Base-by-base conservation (phyloP, 495 filamentous ascomycete species). In the Beverwykella pulmonaria region DNA sequence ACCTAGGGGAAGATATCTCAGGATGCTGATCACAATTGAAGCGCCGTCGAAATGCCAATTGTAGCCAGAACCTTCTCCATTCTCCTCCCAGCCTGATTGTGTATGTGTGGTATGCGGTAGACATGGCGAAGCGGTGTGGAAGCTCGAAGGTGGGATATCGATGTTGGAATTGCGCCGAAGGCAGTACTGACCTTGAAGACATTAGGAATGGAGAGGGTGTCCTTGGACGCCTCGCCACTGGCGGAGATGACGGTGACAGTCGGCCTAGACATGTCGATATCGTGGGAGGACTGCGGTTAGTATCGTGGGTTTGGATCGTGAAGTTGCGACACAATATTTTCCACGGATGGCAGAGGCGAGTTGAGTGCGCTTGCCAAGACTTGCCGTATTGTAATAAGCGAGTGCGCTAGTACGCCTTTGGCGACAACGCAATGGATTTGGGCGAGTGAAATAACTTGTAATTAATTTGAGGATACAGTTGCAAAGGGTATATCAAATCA, bases 141-240 rank as follows among this genome's bases (percentile, higher is more conserved):
- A 15, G n/a, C 22, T 14, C 26, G 19, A 34, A 29, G 61, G 17
- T 27, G 50, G 60, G 30, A 20, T 41, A 14, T 23, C 36, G 25
- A 20, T 30, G 46, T 20, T 36, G 26, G 23, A 17, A 34, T 8
- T 29, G 36, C 10, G n/a, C 10, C 15, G 25, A 3, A 30, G 56
- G 19, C 8, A 26, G n/a, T 44, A 65, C 68, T 60, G n/a, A 91
- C 84, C 79, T 85, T 84, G 89, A 98, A 98, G 81, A 98, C 94
- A 77, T 90, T 84, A 73, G 94, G 94, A 68, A 98, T 88, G 76
- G 93, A 87, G 80, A 90, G 85, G 74, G 92, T 93, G 75, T 86
- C 85, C 77, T 90, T 89, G 82, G 87, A 89, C 82, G 93, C 82
- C 80, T 88, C 84, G 82, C 94, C 95, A 87, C 96, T 92, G 79